Conservation (phyloP, 768 basidiomycete genomes). For the Lactifluus piperatus region DNA sequence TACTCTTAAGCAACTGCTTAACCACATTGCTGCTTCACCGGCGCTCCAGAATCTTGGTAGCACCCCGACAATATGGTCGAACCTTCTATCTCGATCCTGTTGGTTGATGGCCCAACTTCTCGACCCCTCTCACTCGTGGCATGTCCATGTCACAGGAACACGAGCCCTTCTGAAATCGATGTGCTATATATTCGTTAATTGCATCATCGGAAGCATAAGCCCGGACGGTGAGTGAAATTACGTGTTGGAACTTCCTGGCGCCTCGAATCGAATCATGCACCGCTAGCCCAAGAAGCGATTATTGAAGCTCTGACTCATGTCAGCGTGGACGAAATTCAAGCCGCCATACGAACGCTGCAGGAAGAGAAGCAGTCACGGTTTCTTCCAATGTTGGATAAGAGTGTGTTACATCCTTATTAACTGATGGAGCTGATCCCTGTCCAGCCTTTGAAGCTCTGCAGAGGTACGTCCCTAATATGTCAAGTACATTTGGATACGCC, state of each 20-base stretch:
- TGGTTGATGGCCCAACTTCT: slow-evolving; percentile 15
- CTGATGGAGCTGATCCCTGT: not conserved
- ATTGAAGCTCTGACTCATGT: not conserved
- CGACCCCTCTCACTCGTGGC: slow-evolving; percentile 11
- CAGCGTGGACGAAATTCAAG: not conserved
- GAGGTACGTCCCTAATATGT: not conserved
- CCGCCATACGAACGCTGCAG: not conserved
- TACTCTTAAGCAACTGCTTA: slow-evolving; percentile 1
- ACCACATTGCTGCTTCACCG: not conserved
- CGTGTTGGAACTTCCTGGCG: too few species aligned
- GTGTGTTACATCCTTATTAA: not conserved
- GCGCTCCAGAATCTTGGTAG: not conserved
- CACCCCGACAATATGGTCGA: not conserved
- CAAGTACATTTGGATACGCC: not conserved
- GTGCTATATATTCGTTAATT: slow-evolving; percentile 9
- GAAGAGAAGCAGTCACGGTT: slow-evolving; percentile 5
- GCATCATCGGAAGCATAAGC: not conserved
- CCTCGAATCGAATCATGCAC: not conserved
- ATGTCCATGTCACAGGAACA: slow-evolving; percentile 1
- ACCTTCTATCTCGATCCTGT: slow-evolving; percentile 12
- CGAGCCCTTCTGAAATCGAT: not conserved
- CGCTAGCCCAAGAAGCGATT: slow-evolving; percentile 4
- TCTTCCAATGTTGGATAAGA: not conserved
- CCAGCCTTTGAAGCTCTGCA: not conserved
- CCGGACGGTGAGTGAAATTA: not conserved